These are phyloP conservation scores for Leccinum laetum DNA, from an alignment of 1,284 basidiomycete genomes.

Conservation along the genomic window DNA sequence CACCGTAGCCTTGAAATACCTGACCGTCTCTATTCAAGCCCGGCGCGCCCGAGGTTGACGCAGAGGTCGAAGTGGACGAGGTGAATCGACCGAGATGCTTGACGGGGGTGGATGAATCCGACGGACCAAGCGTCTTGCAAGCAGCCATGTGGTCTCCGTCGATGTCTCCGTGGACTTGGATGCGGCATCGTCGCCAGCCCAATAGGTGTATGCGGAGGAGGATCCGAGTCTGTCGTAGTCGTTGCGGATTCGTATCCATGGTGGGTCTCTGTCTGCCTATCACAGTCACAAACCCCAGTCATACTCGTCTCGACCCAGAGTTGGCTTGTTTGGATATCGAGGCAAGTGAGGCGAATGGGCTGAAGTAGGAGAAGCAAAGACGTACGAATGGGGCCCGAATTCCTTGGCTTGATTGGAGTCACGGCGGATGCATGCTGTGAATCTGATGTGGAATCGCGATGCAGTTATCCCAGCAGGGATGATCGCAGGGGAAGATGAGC, in stretches of 20 bases:
- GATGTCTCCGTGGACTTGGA: slow-evolving; percentile 18
- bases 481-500: slow-evolving; percentile 1
- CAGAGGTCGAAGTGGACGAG: slow-evolving; percentile 5
- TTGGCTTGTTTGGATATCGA: too few species aligned
- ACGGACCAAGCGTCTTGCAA: slow-evolving; percentile 3
- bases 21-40: slow-evolving; percentile 4
- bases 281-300: background rate
- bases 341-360: too few species aligned
- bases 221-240: too few species aligned
- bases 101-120: slow-evolving; percentile 17
- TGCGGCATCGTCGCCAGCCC: slow-evolving; percentile 2
- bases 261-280: too few species aligned
- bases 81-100: slow-evolving; percentile 17
- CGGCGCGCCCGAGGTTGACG: background rate
- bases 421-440: slow-evolving; percentile 50
- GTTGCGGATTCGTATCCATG: too few species aligned
- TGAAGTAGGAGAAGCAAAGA: too few species aligned
- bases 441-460: slow-evolving; percentile 58
- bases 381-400: too few species aligned
- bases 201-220: slow-evolving; percentile 26
- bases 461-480: slow-evolving; percentile 25
- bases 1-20: slow-evolving; percentile 6
- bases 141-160: slow-evolving; percentile 6
- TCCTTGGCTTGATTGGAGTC: too few species aligned
- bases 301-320: too few species aligned